phyloP scores from a whole-genome alignment of 1,139 yeast genomes.

The Nematodospora anomalae region DNA sequence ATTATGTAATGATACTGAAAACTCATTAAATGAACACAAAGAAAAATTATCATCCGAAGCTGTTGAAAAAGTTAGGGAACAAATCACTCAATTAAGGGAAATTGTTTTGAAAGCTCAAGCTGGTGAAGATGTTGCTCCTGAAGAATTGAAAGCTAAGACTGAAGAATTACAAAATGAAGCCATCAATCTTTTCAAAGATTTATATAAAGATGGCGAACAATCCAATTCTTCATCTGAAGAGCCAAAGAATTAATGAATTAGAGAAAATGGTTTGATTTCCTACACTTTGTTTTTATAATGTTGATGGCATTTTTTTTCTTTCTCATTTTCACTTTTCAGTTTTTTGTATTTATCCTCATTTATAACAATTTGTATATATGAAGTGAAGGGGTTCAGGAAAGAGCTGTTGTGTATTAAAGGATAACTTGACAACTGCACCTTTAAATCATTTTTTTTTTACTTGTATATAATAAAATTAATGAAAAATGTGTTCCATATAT shows the following conservation, averaged over 20 bases:
- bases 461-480: slow-evolving; percentile 1
- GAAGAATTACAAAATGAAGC: slow-evolving; percentile 93
- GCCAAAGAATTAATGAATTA: slow-evolving; percentile 40
- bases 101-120: slow-evolving; percentile 90
- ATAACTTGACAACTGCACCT: neutral
- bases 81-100: slow-evolving; percentile 81
- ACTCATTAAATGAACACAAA: slow-evolving; percentile 90
- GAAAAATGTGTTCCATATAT: neutral
- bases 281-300: neutral
- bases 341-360: neutral
- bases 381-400: slow-evolving; percentile 1
- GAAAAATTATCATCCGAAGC: slow-evolving; percentile 87
- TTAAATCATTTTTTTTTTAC: neutral
- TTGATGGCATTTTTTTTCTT: slow-evolving; percentile 1
- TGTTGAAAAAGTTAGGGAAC: slow-evolving; percentile 81
- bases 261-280: slow-evolving; percentile 3
- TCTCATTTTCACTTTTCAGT: neutral
- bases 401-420: slow-evolving; percentile 1
- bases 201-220: slow-evolving; percentile 66
- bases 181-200: slow-evolving; percentile 90
- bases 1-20: slow-evolving; percentile 94
- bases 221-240: slow-evolving; percentile 30
- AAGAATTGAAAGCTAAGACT: slow-evolving; percentile 86
- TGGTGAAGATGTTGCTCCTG: slow-evolving; percentile 83
- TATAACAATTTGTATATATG: slow-evolving; percentile 2